phyloP scores from a whole-genome alignment of 2,329 filamentous ascomycete species.

The Aspergillus uvarum region DNA sequence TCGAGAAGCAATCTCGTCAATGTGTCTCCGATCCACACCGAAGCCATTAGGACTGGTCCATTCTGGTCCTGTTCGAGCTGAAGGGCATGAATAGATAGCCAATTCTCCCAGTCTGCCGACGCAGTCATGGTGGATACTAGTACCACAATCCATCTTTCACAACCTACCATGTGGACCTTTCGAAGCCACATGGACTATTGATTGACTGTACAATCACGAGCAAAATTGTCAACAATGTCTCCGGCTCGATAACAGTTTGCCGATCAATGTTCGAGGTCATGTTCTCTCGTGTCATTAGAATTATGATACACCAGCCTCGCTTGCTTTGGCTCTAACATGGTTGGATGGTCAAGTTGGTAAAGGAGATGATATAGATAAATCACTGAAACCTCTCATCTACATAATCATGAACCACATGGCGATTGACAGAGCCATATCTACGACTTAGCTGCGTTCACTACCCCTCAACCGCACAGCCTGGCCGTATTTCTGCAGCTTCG shows the following conservation, averaged over 20 bases:
- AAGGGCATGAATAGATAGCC: neutral
- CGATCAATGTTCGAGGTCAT: constrained; percentile 10
- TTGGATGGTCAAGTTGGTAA: constrained; percentile 7
- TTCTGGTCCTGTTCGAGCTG: neutral
- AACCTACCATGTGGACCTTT: neutral
- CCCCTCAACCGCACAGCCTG: constrained; percentile 92
- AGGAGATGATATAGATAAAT: constrained; percentile 9
- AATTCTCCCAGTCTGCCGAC: neutral
- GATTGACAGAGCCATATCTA: constrained; percentile 4
- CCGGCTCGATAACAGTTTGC: neutral
- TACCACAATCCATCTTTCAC: neutral
- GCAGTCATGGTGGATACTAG: neutral
- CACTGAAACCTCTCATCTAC: constrained; percentile 10
- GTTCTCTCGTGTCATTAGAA: constrained; percentile 19
- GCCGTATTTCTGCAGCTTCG: constrained; percentile 98
- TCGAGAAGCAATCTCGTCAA: neutral
- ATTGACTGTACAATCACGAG: neutral
- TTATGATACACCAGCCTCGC: constrained; percentile 28
- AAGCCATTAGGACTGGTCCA: neutral
- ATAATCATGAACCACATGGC: constrained; percentile 1
- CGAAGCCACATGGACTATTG: neutral
- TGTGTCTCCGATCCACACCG: neutral
- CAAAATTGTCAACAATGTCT: neutral
- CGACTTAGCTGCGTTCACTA: constrained; percentile 75
- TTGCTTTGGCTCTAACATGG: constrained; percentile 22